phyloP scores from a whole-genome alignment of 441 rosid species.

The Kokia cookei region DNA sequence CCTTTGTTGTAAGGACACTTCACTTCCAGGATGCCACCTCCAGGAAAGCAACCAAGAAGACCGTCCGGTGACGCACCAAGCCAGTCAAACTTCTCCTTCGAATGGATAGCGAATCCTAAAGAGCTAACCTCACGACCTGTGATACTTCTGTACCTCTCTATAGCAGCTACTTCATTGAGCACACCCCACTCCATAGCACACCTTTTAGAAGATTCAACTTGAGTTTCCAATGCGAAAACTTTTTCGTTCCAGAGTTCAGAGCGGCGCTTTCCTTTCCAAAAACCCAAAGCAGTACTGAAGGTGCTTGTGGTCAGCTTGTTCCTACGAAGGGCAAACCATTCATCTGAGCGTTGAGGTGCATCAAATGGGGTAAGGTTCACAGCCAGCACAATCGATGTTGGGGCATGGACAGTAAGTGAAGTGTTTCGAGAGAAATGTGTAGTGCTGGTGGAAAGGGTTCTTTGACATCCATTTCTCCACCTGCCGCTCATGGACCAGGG shows the following conservation, averaged over 20 bases:
- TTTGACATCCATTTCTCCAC: conserved; percentile 18
- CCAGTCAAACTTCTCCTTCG: conserved; percentile 72
- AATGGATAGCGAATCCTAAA: conserved; percentile 74
- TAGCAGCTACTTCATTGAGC: conserved; percentile 68
- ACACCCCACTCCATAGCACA: conserved; percentile 94
- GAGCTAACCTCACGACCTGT: conserved; percentile 72
- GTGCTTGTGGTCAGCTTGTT: conserved; percentile 89
- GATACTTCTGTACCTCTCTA: conserved; percentile 64
- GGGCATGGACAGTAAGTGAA: conserved; percentile 26
- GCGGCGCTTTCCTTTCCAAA: conserved; percentile 85
- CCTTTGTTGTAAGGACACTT: conserved; percentile 96
- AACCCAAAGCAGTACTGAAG: conserved; percentile 87
- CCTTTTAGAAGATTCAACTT: conserved; percentile 32
- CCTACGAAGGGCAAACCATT: conserved; percentile 87
- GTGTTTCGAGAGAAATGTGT: conserved; percentile 22
- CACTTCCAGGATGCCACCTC: conserved; percentile 82
- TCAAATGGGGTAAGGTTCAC: conserved; percentile 42
- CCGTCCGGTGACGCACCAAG: conserved; percentile 97
- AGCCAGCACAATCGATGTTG: conserved; percentile 36
- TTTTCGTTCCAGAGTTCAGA: conserved; percentile 91
- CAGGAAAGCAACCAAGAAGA: conserved; percentile 55
- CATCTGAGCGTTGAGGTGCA: conserved; percentile 80
- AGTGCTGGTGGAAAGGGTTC: conserved; percentile 27
- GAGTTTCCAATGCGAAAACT: conserved; percentile 46
- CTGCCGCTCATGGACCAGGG: conserved; percentile 21